Conservation (phyloP, 345 rosid genomes). For the Nasturtium officinale region DNA sequence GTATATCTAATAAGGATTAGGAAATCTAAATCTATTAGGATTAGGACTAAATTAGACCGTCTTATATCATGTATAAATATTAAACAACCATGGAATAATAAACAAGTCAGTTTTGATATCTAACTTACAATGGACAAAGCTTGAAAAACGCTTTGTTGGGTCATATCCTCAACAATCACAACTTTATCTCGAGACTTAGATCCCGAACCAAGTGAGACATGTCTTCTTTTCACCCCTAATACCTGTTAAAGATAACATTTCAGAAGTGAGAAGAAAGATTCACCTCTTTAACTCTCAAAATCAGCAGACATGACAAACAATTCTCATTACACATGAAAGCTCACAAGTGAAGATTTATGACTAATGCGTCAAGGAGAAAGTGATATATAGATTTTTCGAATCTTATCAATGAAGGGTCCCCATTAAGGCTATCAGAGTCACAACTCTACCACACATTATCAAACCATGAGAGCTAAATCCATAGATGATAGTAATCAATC, state of each 20-base stretch:
- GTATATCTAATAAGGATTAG: too few relatives aligned
- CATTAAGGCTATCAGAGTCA: constrained; percentile 7
- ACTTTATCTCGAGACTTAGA: constrained; percentile 92
- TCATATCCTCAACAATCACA: constrained; percentile 76
- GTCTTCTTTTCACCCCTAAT: constrained; percentile 82
- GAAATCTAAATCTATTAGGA: too few relatives aligned
- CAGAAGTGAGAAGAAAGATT: not conserved
- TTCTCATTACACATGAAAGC: not conserved
- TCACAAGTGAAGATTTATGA: constrained; percentile 5
- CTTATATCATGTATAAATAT: too few relatives aligned
- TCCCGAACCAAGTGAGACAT: constrained; percentile 76
- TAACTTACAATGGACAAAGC: too few relatives aligned
- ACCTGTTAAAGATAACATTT: constrained; percentile 51
- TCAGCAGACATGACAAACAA: not conserved
- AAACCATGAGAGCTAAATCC: constrained; percentile 12
- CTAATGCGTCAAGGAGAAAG: constrained; percentile 8
- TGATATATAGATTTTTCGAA: constrained; percentile 9
- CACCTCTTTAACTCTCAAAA: not conserved
- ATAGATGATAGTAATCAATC: not conserved
- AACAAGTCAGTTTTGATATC: not conserved
- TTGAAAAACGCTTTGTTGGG: not conserved
- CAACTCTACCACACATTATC: not conserved
- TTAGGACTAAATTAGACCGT: too few relatives aligned
- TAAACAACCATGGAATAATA: too few relatives aligned
- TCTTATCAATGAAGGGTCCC: not conserved